These are phyloP conservation scores for Posidonia oceanica DNA, from an alignment of 116 monocot species.

Conservation along the genomic window DNA sequence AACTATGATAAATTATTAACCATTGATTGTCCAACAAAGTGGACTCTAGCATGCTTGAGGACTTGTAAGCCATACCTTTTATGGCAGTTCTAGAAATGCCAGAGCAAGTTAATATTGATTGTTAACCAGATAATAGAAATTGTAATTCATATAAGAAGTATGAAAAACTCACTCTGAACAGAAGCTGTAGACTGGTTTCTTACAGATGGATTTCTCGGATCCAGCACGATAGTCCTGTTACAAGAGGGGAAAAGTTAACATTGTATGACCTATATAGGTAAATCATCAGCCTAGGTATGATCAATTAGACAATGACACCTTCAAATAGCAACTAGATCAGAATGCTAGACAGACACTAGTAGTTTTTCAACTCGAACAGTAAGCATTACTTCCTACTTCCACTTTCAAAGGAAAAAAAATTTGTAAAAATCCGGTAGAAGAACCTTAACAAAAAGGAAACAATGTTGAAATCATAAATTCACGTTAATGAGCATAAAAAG, in stretches of 20 bases:
- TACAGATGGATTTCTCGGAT: slow-evolving; percentile 82
- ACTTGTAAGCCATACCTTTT: background rate
- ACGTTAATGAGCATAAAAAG: background rate
- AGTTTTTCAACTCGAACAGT: no score
- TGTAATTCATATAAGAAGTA: background rate
- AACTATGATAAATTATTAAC: no score
- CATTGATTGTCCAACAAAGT: no score
- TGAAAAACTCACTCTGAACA: slow-evolving; percentile 44
- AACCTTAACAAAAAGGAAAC: background rate
- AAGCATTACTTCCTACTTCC: background rate
- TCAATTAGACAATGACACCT: no score
- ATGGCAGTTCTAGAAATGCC: background rate
- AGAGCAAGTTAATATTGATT: background rate
- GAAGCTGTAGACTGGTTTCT: slow-evolving; percentile 69
- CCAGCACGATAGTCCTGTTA: slow-evolving; percentile 68
- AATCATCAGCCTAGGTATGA: no score
- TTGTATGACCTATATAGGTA: no score
- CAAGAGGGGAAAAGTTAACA: background rate
- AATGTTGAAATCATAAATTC: slow-evolving; percentile 1
- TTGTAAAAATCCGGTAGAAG: background rate
- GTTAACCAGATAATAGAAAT: no score
- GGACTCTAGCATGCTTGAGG: no score
- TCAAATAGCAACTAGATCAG: no score
- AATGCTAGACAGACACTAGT: no score
- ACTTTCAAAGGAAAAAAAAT: background rate